Conservation (phyloP, 805 yeast species). For the Candida anglica region DNA sequence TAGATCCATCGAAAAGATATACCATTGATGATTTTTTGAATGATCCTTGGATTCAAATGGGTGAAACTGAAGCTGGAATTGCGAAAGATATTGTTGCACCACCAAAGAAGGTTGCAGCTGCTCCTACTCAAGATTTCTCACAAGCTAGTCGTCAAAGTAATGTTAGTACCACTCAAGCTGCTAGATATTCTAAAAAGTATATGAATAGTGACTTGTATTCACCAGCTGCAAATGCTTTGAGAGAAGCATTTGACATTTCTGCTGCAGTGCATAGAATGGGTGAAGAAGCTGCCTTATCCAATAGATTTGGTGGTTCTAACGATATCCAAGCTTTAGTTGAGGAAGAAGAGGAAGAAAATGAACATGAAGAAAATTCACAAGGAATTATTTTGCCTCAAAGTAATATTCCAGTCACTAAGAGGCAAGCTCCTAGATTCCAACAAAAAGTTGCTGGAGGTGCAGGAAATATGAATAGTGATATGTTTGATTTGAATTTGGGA, state of each 20-base stretch:
- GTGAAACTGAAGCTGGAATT: background rate
- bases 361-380: conserved; percentile 9
- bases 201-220: conserved; percentile 40
- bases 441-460: conserved; percentile 8
- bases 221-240: conserved; percentile 76
- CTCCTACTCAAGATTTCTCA: background rate
- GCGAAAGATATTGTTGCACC: no score
- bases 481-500: conserved; percentile 44
- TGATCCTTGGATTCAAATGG: conserved; percentile 67
- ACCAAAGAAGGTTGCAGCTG: conserved; percentile 1
- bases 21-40: conserved; percentile 66
- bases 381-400: conserved; percentile 9
- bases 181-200: conserved; percentile 21
- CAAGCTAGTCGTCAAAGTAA: no score
- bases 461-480: conserved; percentile 13
- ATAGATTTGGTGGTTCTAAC: conserved; percentile 9
- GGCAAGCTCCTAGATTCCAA: conserved; percentile 9
- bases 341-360: conserved; percentile 36
- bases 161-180: conserved; percentile 4
- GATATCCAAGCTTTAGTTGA: conserved; percentile 25
- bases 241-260: conserved; percentile 83
- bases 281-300: conserved; percentile 49
- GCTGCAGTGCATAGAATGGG: conserved; percentile 83
- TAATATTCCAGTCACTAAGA: conserved; percentile 1
- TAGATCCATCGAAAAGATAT: conserved; percentile 64